These are phyloP conservation scores for Lasiodiplodia hormozganensis DNA, from an alignment of 2,329 filamentous ascomycete genomes.

Conservation along the genomic window DNA sequence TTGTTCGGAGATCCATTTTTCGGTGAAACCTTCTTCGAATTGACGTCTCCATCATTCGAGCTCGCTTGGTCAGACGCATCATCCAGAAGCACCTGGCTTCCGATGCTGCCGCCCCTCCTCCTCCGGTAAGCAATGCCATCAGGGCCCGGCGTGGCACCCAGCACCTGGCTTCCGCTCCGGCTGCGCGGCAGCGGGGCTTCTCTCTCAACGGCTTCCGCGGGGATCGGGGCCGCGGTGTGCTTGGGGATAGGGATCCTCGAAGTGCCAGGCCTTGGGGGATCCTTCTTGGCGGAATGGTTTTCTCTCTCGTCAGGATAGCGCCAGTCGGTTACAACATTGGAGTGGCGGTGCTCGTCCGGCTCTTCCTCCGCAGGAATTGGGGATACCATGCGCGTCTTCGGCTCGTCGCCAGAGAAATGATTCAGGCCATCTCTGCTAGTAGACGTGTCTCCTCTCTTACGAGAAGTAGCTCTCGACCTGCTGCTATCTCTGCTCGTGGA, in stretches of 20 bases:
- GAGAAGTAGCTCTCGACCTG: conserved; percentile 41
- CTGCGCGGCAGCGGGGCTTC: conserved; percentile 71
- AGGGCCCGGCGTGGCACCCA: conserved; percentile 10
- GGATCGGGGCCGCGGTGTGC: conserved; percentile 77
- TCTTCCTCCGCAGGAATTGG: conserved; percentile 50
- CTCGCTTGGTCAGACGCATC: conserved; percentile 47
- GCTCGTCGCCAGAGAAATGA: conserved; percentile 32
- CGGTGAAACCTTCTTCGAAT: conserved; percentile 10
- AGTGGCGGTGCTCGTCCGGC: conserved; percentile 54
- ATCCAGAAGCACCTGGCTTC: conserved; percentile 61
- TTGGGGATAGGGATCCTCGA: conserved; percentile 90
- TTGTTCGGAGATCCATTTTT: conserved; percentile 45
- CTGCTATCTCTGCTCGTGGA: conserved; percentile 45
- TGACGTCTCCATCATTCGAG: conserved; percentile 18
- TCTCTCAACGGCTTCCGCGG: conserved; percentile 74
- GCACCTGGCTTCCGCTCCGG: conserved; percentile 55
- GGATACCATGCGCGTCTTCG: conserved; percentile 41
- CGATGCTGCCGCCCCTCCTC: conserved; percentile 72
- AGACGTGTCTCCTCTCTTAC: conserved; percentile 41
- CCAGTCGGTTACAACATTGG: conserved; percentile 67
- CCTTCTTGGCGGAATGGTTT: conserved; percentile 41
- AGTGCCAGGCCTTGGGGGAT: conserved; percentile 54
- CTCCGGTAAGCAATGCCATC: conserved; percentile 46
- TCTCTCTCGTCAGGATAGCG: conserved; percentile 69
- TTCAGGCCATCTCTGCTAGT: conserved; percentile 36